Conservation (phyloP, 2,329 filamentous ascomycete species). For the Anisogramma anomala region DNA sequence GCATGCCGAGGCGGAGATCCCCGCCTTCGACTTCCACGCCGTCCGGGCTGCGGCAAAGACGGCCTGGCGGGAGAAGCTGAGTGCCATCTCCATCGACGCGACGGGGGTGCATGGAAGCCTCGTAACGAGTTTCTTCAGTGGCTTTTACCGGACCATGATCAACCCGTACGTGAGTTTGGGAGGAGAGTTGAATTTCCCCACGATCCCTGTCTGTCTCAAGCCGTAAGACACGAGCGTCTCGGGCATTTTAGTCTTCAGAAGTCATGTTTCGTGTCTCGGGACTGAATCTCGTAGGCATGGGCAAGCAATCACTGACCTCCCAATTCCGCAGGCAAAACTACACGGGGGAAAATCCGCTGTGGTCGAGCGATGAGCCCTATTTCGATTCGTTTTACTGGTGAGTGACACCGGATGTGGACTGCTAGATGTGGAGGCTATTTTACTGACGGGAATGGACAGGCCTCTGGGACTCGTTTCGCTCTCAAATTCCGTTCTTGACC, state of each 20-base stretch:
- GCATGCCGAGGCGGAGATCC: constrained; percentile 59
- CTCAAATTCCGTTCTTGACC: constrained; percentile 57
- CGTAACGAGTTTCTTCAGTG: constrained; percentile 57
- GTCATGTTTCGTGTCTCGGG: no score
- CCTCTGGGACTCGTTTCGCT: constrained; percentile 62
- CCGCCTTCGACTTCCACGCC: constrained; percentile 50
- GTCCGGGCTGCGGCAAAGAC: constrained; percentile 40
- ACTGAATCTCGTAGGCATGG: no score
- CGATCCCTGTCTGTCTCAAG: no score
- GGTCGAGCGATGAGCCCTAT: constrained; percentile 55
- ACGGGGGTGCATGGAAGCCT: constrained; percentile 40
- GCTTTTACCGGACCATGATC: constrained; percentile 61
- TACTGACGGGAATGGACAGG: constrained; percentile 14
- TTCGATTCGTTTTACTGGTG: constrained; percentile 67
- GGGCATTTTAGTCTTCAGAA: no score
- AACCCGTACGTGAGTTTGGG: no score
- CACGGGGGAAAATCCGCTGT: constrained; percentile 59
- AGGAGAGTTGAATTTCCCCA: no score
- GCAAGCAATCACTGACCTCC: no score
- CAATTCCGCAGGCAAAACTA: no score
- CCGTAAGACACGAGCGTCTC: no score
- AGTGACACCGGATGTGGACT: constrained; percentile 15
- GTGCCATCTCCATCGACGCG: constrained; percentile 42
- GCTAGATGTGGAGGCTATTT: constrained; percentile 7
- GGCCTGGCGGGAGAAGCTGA: constrained; percentile 51